A percentile compares a stretch with the other conserved stretches of the same genome.
These are phyloP conservation scores for Penicillium longicatenatum DNA, from an alignment of 495 filamentous ascomycete genomes.

Conservation along the genomic window DNA sequence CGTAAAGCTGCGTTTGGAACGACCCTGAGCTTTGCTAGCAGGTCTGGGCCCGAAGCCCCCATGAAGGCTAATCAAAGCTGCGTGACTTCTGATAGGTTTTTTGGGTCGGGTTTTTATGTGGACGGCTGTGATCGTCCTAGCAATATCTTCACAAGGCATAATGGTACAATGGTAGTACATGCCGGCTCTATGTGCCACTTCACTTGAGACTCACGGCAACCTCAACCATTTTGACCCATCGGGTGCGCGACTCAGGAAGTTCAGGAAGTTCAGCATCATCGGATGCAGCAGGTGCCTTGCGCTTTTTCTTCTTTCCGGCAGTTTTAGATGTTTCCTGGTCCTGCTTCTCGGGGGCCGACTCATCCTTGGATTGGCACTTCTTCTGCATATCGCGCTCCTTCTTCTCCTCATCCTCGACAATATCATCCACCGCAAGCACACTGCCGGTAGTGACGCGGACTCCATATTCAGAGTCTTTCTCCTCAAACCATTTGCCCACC, in stretches of 20 bases:
- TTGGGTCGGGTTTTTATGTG: background rate
- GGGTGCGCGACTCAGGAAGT: constrained; percentile 58
- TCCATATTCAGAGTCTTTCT: constrained; percentile 52
- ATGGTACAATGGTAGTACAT: background rate
- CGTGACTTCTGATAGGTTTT: background rate
- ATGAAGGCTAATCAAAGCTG: background rate
- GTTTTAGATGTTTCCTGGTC: constrained; percentile 16
- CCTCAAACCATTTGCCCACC: constrained; percentile 65
- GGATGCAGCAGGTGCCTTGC: constrained; percentile 18
- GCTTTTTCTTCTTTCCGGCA: constrained; percentile 45
- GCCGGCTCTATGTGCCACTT: background rate
- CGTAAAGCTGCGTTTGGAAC: background rate
- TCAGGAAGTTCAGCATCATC: constrained; percentile 59
- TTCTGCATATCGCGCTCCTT: constrained; percentile 27
- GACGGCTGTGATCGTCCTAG: background rate
- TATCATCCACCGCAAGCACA: constrained; percentile 71
- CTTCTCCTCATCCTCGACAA: constrained; percentile 47
- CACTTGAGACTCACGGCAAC: constrained; percentile 57
- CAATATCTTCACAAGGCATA: background rate
- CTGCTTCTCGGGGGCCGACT: constrained; percentile 4
- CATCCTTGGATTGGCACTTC: constrained; percentile 17
- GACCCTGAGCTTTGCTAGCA: background rate
- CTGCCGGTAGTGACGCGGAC: constrained; percentile 65
- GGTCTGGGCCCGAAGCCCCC: background rate
- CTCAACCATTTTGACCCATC: constrained; percentile 68